Evolutionary conservation across 495 filamentous ascomycete species (phyloP).

Genomic region (Thozetella sp.): DNA sequence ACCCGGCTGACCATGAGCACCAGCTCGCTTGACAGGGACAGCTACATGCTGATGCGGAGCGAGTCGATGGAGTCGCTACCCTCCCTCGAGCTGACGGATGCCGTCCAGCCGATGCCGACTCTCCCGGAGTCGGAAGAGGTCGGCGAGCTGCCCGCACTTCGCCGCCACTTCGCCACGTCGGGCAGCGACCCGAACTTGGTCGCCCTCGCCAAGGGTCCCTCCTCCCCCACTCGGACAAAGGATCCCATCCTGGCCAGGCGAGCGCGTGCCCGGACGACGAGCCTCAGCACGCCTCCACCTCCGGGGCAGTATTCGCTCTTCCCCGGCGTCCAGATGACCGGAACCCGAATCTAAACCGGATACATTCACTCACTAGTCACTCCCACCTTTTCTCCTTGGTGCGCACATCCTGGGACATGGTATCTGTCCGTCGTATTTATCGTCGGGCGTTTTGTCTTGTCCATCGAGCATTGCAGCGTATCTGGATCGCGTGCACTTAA

Average conservation of each 20-base stretch:
- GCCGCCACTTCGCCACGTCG: conserved; percentile 19
- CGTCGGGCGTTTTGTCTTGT: no score
- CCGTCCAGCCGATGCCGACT: conserved; percentile 21
- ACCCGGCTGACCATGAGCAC: conserved; percentile 46
- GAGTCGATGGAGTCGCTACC: conserved; percentile 25
- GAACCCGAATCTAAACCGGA: conserved; percentile 18
- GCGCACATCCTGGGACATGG: neutral
- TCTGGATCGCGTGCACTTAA: neutral
- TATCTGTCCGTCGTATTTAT: no score
- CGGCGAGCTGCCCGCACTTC: conserved; percentile 4
- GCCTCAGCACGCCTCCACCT: conserved; percentile 37
- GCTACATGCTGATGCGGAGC: conserved; percentile 12
- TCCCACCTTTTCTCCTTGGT: neutral
- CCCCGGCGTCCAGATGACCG: conserved; percentile 22
- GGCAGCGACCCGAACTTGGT: conserved; percentile 30
- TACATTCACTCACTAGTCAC: neutral
- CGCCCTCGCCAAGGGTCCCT: conserved; percentile 14
- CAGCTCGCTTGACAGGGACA: conserved; percentile 34
- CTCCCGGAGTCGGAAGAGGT: conserved; percentile 27
- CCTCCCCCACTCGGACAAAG: conserved; percentile 17
- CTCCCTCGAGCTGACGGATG: conserved; percentile 12
- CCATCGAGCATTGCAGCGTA: no score
- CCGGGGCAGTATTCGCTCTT: conserved; percentile 43
- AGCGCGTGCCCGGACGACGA: conserved; percentile 30
- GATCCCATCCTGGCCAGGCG: conserved; percentile 20